Evolutionary conservation across 176 grass and related monocot genomes (phyloP).

Genomic region (Avena atlantica): DNA sequence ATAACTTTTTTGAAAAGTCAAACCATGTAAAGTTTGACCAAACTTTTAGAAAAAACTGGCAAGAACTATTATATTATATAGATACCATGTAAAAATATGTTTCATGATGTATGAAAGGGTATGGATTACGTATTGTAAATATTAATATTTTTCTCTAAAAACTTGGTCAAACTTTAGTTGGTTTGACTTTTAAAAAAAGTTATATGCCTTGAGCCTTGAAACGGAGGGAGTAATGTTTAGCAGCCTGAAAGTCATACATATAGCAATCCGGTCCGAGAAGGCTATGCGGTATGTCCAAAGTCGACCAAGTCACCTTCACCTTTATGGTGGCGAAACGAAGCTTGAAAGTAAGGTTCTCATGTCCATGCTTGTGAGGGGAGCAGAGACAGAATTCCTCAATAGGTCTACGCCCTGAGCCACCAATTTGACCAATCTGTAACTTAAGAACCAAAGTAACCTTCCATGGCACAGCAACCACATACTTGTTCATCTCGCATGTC

Average conservation of each 20-base stretch:
- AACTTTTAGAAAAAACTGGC: too few relatives aligned
- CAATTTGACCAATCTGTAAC: neutral
- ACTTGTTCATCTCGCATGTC: neutral
- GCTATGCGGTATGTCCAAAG: neutral
- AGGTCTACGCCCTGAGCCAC: neutral
- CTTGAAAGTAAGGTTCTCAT: neutral
- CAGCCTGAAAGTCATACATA: neutral
- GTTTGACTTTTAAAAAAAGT: too few relatives aligned
- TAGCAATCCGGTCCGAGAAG: neutral
- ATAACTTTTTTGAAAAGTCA: too few relatives aligned
- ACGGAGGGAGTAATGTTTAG: neutral
- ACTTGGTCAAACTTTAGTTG: too few relatives aligned
- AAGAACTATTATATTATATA: too few relatives aligned
- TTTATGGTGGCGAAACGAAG: neutral
- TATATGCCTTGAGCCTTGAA: too few relatives aligned
- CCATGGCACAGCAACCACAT: slow-evolving; percentile 7
- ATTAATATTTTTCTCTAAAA: too few relatives aligned
- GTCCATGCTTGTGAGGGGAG: slow-evolving; percentile 3
- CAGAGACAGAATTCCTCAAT: neutral
- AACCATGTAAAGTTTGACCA: too few relatives aligned
- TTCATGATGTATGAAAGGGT: too few relatives aligned
- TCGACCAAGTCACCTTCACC: neutral
- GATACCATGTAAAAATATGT: too few relatives aligned
- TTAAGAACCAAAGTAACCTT: neutral
- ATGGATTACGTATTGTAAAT: too few relatives aligned